phyloP scores from a whole-genome alignment of 306 rosid species.

The Prosopis cineraria region DNA sequence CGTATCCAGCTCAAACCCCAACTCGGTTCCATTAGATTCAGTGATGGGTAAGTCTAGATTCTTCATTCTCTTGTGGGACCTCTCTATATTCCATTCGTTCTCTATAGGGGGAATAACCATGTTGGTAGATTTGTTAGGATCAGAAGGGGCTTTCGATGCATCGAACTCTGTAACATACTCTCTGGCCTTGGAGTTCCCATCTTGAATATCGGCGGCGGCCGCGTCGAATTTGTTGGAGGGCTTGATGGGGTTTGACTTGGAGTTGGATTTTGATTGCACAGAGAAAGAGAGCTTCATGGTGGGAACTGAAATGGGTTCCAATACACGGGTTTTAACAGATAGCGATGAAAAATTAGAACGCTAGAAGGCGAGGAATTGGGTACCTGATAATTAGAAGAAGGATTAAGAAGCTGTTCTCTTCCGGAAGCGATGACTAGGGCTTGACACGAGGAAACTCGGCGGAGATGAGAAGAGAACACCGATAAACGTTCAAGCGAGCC shows the following conservation, averaged over 20 bases:
- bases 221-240: conserved; percentile 30
- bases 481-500: no score
- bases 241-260: conserved; percentile 37
- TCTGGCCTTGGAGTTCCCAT: neutral
- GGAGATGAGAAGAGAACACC: neutral
- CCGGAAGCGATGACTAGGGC: neutral
- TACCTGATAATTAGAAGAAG: neutral
- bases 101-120: conserved; percentile 37
- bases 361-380: neutral
- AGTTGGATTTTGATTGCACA: conserved; percentile 42
- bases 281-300: conserved; percentile 54
- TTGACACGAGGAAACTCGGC: neutral
- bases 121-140: neutral
- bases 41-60: conserved; percentile 22
- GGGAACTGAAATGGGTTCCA: neutral
- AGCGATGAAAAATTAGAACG: neutral
- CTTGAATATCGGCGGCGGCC: neutral
- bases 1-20: conserved; percentile 50
- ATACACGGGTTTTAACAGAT: neutral
- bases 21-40: conserved; percentile 17
- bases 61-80: conserved; percentile 38
- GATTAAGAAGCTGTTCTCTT: neutral
- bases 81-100: conserved; percentile 45
- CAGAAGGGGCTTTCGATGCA: conserved; percentile 36
- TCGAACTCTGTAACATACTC: conserved; percentile 45